A percentile compares a stretch with the other conserved stretches of the same genome.
Evolutionary conservation across 768 basidiomycete genomes (phyloP).

Genomic region (Boletus subcaerulescens): DNA sequence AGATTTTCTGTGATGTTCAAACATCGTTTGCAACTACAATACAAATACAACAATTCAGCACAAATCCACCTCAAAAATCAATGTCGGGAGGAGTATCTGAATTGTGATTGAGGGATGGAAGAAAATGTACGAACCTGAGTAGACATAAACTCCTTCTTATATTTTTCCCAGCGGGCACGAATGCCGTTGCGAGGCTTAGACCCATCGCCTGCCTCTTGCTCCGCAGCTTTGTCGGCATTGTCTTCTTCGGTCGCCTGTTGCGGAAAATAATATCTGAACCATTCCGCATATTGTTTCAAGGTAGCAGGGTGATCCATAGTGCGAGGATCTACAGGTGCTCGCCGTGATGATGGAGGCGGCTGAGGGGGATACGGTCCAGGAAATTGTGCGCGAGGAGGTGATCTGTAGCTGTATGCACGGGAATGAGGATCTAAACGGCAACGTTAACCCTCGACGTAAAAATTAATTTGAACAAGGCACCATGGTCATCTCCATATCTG

Average conservation of each 20-base stretch:
- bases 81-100: conserved; percentile 13
- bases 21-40: conserved; percentile 90
- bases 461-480: conserved; percentile 40
- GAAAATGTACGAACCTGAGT: conserved; percentile 68
- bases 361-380: conserved; percentile 36
- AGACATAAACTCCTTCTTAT: conserved; percentile 86
- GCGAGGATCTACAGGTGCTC: conserved; percentile 75
- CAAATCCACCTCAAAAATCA: conserved; percentile 8
- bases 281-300: conserved; percentile 82
- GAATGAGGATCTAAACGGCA: conserved; percentile 56
- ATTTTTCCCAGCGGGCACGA: conserved; percentile 84
- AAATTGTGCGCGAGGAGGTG: conserved; percentile 59
- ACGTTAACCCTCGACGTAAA: conserved; percentile 4
- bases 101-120: conserved; percentile 7
- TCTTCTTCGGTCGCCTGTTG: conserved; percentile 81
- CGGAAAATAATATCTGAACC: conserved; percentile 78
- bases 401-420: conserved; percentile 59
- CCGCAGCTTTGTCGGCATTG: conserved; percentile 77
- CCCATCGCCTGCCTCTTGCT: conserved; percentile 79
- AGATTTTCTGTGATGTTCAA: conserved; percentile 92
- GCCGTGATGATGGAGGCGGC: conserved; percentile 48
- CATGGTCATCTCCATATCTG: conserved; percentile 78
- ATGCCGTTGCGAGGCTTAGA: conserved; percentile 83
- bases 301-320: conserved; percentile 79
- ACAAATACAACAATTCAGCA: conserved; percentile 33